A percentile compares a stretch with the other conserved stretches of the same genome.
Evolutionary conservation across 331 rosid genomes (phyloP).

Genomic region (Erythrophleum ivorense): DNA sequence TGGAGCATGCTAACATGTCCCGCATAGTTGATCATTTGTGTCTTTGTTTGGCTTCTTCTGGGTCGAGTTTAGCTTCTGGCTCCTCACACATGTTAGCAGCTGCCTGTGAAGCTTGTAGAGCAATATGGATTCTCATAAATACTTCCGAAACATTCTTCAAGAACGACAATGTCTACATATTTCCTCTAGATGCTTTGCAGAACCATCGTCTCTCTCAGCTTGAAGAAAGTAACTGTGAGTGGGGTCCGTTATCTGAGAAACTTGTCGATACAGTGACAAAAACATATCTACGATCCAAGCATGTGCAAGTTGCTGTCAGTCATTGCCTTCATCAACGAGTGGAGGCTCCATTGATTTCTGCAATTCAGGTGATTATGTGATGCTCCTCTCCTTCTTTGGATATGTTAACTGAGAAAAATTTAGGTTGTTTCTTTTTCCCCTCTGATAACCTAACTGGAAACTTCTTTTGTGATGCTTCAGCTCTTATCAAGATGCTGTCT

Average conservation of each 20-base stretch:
- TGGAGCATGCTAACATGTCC: constrained; percentile 79
- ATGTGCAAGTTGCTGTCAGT: constrained; percentile 78
- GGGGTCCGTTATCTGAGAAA: too few relatives aligned
- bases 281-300: constrained; percentile 75
- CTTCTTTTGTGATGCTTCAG: constrained; percentile 62
- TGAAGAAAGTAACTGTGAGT: too few relatives aligned
- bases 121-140: constrained; percentile 77
- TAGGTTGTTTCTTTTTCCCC: too few relatives aligned
- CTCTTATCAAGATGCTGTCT: constrained; percentile 79
- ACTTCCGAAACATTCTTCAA: constrained; percentile 59
- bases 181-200: constrained; percentile 67
- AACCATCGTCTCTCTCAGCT: constrained; percentile 56
- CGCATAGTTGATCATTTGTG: constrained; percentile 82
- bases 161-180: constrained; percentile 55
- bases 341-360: constrained; percentile 71
- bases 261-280: constrained; percentile 71
- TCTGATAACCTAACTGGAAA: too few relatives aligned
- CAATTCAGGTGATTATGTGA: too few relatives aligned
- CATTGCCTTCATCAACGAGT: constrained; percentile 82
- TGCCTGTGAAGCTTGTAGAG: constrained; percentile 87
- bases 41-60: constrained; percentile 73
- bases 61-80: constrained; percentile 84
- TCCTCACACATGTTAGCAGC: constrained; percentile 79
- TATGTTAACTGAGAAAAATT: too few relatives aligned
- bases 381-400: too few relatives aligned